Evolutionary conservation across 768 basidiomycete genomes (phyloP).

Genomic region (Phlegmacium glaucopus): DNA sequence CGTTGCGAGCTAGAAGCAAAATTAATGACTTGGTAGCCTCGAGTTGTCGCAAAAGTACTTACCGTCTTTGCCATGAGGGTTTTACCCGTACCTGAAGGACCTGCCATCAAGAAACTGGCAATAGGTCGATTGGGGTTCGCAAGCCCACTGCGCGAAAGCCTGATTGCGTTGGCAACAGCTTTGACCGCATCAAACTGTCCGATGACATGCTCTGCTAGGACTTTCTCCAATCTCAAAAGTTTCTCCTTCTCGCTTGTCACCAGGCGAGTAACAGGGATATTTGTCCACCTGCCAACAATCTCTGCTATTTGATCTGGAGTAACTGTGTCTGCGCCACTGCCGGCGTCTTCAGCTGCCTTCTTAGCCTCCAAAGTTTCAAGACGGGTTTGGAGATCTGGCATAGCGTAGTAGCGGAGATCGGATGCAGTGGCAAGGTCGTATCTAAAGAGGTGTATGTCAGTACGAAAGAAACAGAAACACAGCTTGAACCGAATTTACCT

Average conservation of each 20-base stretch:
- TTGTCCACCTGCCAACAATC: slow-evolving; percentile 92
- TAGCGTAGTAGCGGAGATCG: slow-evolving; percentile 87
- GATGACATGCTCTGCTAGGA: slow-evolving; percentile 72
- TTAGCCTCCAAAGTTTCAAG: slow-evolving; percentile 63
- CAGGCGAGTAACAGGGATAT: slow-evolving; percentile 83
- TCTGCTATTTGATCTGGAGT: slow-evolving; percentile 90
- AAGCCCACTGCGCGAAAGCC: slow-evolving; percentile 92
- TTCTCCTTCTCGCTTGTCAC: slow-evolving; percentile 92
- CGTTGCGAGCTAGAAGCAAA: slow-evolving; percentile 63
- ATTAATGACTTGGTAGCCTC: slow-evolving; percentile 1
- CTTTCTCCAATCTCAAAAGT: slow-evolving; percentile 81
- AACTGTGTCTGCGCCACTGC: slow-evolving; percentile 62
- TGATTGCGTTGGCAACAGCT: slow-evolving; percentile 91
- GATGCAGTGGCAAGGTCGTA: slow-evolving; percentile 75
- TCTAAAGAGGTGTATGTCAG: slow-evolving; percentile 29
- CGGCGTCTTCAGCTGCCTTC: slow-evolving; percentile 68
- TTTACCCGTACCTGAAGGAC: slow-evolving; percentile 91
- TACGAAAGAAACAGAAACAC: slow-evolving; percentile 2
- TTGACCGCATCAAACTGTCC: slow-evolving; percentile 91
- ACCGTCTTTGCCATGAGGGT: slow-evolving; percentile 89
- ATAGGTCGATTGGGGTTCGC: slow-evolving; percentile 84
- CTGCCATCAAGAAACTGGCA: slow-evolving; percentile 89
- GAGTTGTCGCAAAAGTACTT: slow-evolving; percentile 24
- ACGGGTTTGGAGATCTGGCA: slow-evolving; percentile 80
- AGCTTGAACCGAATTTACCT: slow-evolving; percentile 41